These are phyloP conservation scores for Candida boleticola DNA, from an alignment of 805 yeast species.

Conservation along the genomic window DNA sequence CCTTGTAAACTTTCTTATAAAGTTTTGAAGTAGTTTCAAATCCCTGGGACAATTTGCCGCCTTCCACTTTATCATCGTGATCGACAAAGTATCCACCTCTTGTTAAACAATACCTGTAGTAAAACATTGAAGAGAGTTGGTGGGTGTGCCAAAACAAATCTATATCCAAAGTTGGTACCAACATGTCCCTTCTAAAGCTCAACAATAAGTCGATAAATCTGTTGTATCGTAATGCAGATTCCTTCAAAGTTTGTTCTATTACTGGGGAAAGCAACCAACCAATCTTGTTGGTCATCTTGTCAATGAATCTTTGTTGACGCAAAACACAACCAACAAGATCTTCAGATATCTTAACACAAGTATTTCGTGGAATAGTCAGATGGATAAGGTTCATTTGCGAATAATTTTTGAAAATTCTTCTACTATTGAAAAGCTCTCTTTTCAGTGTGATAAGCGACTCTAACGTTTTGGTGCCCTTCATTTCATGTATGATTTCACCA, in stretches of 20 bases:
- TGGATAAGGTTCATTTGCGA: slow-evolving; percentile 1
- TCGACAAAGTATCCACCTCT: slow-evolving; percentile 10
- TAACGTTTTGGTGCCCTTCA: not conserved
- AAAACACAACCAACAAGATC: slow-evolving; percentile 25
- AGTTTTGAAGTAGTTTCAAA: slow-evolving; percentile 16
- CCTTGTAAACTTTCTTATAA: slow-evolving; percentile 13
- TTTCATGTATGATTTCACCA: too few species aligned
- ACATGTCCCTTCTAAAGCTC: slow-evolving; percentile 1
- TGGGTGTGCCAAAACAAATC: slow-evolving; percentile 30
- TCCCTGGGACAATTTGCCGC: slow-evolving; percentile 12
- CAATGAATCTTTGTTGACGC: slow-evolving; percentile 22
- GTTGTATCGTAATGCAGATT: slow-evolving; percentile 16
- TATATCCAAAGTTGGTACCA: slow-evolving; percentile 26
- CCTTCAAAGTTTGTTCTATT: slow-evolving; percentile 11
- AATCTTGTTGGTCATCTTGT: slow-evolving; percentile 17
- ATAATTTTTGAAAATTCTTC: not conserved
- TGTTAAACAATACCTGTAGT: slow-evolving; percentile 11
- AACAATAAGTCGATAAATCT: slow-evolving; percentile 14
- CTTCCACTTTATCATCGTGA: slow-evolving; percentile 26
- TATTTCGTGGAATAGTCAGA: not conserved
- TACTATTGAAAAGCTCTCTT: not conserved
- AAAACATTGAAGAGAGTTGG: slow-evolving; percentile 15
- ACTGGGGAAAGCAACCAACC: slow-evolving; percentile 18
- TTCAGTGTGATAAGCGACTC: not conserved
- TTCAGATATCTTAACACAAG: slow-evolving; percentile 9